These are phyloP conservation scores for Eremothecium gossypii DNA, from an alignment of 1,139 yeast genomes.

Conservation along the genomic window DNA sequence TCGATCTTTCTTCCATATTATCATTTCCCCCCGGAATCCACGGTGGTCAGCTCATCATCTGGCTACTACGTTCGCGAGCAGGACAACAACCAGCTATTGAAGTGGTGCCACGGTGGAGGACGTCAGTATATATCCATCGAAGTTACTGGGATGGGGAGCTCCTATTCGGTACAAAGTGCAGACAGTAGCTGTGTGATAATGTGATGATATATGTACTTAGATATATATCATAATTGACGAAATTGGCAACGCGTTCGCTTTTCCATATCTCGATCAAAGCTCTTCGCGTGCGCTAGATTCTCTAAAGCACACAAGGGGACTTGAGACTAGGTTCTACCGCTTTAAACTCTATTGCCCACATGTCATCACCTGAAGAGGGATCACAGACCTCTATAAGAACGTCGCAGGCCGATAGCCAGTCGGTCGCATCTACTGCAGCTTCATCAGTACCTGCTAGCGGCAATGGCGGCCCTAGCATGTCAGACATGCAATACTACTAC, in stretches of 20 bases:
- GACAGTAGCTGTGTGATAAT: constrained; percentile 4
- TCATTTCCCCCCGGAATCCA: constrained; percentile 48
- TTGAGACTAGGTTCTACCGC: too few species aligned
- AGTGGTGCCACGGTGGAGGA: constrained; percentile 57
- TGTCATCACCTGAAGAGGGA: constrained; percentile 5
- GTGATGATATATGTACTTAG: background rate
- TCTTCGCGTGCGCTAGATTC: too few species aligned
- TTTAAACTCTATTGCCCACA: background rate
- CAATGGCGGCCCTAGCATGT: constrained; percentile 41
- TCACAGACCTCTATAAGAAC: too few species aligned
- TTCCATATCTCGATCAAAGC: too few species aligned
- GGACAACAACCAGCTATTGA: constrained; percentile 42
- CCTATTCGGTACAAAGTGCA: background rate
- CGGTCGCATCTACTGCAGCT: background rate
- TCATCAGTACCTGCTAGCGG: constrained; percentile 1
- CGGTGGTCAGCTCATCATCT: constrained; percentile 32
- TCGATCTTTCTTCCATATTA: constrained; percentile 58
- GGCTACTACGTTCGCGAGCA: constrained; percentile 50
- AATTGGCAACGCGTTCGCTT: background rate
- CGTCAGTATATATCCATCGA: constrained; percentile 28
- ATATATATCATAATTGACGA: background rate
- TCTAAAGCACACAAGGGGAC: too few species aligned
- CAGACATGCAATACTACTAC: constrained; percentile 71
- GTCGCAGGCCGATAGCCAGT: background rate
- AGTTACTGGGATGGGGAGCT: background rate